These are phyloP conservation scores for Exserohilum rostratum DNA, from an alignment of 2,329 filamentous ascomycete genomes.

Conservation along the genomic window DNA sequence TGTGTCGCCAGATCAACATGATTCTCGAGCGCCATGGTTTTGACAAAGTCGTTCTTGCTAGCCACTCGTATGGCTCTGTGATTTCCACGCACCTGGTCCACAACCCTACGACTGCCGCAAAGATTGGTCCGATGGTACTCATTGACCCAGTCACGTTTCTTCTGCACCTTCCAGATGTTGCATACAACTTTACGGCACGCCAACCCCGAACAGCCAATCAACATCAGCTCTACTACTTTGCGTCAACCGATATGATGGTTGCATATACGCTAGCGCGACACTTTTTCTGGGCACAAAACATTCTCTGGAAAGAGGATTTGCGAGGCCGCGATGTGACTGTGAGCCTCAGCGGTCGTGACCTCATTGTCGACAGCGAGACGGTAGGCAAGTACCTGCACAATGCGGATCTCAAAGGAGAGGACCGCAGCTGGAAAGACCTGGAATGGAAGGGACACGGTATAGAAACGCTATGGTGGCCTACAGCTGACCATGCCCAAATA, in stretches of 20 bases:
- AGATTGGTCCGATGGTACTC: constrained; percentile 58
- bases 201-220: constrained; percentile 62
- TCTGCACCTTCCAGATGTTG: constrained; percentile 71
- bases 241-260: constrained; percentile 69
- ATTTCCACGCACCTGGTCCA: constrained; percentile 67
- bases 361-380: constrained; percentile 67
- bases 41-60: constrained; percentile 64
- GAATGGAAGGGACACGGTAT: constrained; percentile 53
- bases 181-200: constrained; percentile 67
- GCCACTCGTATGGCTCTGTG: constrained; percentile 69
- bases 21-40: constrained; percentile 66
- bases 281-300: constrained; percentile 75
- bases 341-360: constrained; percentile 63
- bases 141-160: constrained; percentile 71
- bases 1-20: constrained; percentile 61
- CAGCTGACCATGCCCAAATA: constrained; percentile 68
- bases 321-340: constrained; percentile 59
- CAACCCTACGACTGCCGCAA: constrained; percentile 51
- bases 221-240: constrained; percentile 74
- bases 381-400: constrained; percentile 64
- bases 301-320: constrained; percentile 72
- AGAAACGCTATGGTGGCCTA: constrained; percentile 65
- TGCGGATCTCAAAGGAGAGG: constrained; percentile 38
- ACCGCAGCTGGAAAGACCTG: constrained; percentile 39
- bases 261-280: constrained; percentile 67